phyloP scores from a whole-genome alignment of 768 basidiomycete species.

The Paxillus ammoniavirescens region DNA sequence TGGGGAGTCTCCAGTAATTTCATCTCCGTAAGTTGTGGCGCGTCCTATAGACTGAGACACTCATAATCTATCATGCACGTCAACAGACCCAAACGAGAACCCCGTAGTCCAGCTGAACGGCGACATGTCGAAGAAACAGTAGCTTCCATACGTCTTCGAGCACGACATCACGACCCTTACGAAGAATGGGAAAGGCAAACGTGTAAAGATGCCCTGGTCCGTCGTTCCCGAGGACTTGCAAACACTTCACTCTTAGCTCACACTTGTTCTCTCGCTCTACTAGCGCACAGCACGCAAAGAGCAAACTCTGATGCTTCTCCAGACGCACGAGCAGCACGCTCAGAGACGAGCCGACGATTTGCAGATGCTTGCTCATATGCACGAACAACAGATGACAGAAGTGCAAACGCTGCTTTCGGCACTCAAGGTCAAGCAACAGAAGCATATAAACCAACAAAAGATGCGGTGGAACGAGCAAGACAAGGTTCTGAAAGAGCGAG shows the following conservation, averaged over 20 bases:
- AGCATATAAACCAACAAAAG: constrained; percentile 44
- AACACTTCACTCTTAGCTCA: background rate
- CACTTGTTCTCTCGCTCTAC: background rate
- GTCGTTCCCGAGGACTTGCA: constrained; percentile 9
- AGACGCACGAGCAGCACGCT: constrained; percentile 14
- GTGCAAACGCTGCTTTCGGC: constrained; percentile 45
- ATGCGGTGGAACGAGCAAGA: constrained; percentile 47
- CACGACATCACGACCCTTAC: constrained; percentile 44
- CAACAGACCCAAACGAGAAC: constrained; percentile 14
- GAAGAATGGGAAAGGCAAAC: constrained; percentile 53
- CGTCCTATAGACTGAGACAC: background rate
- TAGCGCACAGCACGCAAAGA: constrained; percentile 41
- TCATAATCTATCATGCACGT: background rate
- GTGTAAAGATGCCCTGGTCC: constrained; percentile 45
- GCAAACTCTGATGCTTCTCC: constrained; percentile 19
- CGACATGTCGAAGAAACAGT: constrained; percentile 44
- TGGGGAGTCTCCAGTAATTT: constrained; percentile 32
- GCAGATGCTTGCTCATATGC: constrained; percentile 36
- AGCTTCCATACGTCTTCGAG: constrained; percentile 43
- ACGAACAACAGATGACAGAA: constrained; percentile 52
- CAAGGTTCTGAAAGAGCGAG: constrained; percentile 48
- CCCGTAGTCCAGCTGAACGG: constrained; percentile 30
- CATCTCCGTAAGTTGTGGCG: constrained; percentile 33
- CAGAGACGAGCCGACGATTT: constrained; percentile 12
- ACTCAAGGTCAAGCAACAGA: constrained; percentile 43